These are phyloP conservation scores for Alternaria sp. DNA, from an alignment of 2,329 filamentous ascomycete species.

Conservation along the genomic window DNA sequence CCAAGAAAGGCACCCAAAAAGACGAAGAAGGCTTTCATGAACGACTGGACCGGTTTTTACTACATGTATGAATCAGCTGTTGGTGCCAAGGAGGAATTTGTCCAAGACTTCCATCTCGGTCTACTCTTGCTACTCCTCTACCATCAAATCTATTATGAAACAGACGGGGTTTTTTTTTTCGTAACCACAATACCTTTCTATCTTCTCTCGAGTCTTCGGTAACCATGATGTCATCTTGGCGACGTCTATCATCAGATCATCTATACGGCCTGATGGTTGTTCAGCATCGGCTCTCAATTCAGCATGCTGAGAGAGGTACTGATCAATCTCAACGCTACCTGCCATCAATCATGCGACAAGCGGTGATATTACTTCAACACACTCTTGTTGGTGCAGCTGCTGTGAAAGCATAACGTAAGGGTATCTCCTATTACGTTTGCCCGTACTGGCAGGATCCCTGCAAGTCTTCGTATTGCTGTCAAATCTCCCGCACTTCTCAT, in stretches of 20 bases:
- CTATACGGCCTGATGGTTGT: background rate
- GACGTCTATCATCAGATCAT: background rate
- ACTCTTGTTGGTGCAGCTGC: background rate
- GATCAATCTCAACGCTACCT: background rate
- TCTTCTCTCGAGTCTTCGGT: background rate
- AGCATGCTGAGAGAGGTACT: background rate
- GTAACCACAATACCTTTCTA: slow-evolving; percentile 13
- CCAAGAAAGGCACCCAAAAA: too few species aligned
- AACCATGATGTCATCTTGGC: background rate
- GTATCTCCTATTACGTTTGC: background rate
- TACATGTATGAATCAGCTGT: background rate
- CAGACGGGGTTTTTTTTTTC: slow-evolving; percentile 6
- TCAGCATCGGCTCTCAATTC: background rate
- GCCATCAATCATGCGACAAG: background rate
- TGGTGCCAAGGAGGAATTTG: background rate
- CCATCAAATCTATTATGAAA: slow-evolving; percentile 18
- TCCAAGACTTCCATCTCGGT: background rate
- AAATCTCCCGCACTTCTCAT: too few species aligned
- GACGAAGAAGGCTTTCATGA: too few species aligned
- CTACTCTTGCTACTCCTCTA: slow-evolving; percentile 1
- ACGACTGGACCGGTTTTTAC: too few species aligned
- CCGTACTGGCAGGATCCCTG: too few species aligned
- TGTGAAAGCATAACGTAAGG: background rate
- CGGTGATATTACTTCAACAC: background rate
- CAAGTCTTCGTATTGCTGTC: too few species aligned